These are phyloP conservation scores for Zygotorulaspora florentina DNA, from an alignment of 805 yeast genomes.

Conservation along the genomic window DNA sequence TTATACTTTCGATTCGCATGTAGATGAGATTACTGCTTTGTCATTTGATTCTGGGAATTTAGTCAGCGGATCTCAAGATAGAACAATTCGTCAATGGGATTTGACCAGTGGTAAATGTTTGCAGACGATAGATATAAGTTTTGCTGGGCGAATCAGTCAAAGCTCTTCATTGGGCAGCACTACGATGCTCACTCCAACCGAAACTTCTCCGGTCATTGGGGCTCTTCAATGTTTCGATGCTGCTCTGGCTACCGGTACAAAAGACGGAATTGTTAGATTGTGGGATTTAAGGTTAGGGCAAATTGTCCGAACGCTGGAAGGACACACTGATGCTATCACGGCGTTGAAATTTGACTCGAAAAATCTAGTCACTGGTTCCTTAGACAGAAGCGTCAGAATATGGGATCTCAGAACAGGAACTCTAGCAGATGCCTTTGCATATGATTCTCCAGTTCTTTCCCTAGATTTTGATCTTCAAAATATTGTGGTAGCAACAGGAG, in stretches of 20 bases:
- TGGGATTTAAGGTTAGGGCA: conserved; percentile 76
- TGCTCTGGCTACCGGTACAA: conserved; percentile 74
- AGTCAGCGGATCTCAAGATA: conserved; percentile 67
- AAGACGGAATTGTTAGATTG: conserved; percentile 67
- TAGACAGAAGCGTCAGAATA: conserved; percentile 57
- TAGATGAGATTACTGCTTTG: conserved; percentile 62
- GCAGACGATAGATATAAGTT: conserved; percentile 63
- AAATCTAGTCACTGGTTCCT: conserved; percentile 58
- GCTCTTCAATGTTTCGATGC: conserved; percentile 70
- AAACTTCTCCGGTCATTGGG: conserved; percentile 47
- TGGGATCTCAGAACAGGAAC: conserved; percentile 75
- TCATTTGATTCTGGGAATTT: conserved; percentile 50
- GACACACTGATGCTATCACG: conserved; percentile 68
- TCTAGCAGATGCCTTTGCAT: conserved; percentile 56
- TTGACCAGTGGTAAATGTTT: conserved; percentile 57
- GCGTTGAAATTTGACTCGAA: conserved; percentile 65
- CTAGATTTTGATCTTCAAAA: conserved; percentile 57
- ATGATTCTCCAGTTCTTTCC: conserved; percentile 50
- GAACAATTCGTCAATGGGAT: conserved; percentile 77
- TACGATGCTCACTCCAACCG: conserved; percentile 12
- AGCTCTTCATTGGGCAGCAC: conserved; percentile 8
- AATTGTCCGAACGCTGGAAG: conserved; percentile 54
- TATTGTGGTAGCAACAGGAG: conserved; percentile 51
- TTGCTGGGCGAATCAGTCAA: conserved; percentile 18
- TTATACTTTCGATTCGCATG: conserved; percentile 56